Evolutionary conservation across 2,329 filamentous ascomycete genomes (phyloP).

Genomic region (Hypoxylon sp.): DNA sequence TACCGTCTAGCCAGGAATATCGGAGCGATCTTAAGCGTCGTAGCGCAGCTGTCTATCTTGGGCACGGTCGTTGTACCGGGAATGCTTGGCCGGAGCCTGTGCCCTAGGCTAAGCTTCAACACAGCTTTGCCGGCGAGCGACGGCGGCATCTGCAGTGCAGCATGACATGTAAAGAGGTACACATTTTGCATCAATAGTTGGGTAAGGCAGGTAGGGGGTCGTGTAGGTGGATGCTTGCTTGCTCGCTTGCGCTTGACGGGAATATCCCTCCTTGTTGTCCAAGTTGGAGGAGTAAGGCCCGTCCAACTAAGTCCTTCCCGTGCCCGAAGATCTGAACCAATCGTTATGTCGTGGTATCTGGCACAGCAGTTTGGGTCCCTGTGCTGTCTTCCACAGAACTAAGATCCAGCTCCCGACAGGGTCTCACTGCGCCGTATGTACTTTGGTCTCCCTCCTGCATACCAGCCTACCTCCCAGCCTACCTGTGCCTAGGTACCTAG

Average conservation of each 20-base stretch:
- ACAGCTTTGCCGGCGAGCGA: conserved; percentile 44
- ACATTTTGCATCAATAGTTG: conserved; percentile 12
- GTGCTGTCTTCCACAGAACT: conserved; percentile 44
- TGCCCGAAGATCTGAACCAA: conserved; percentile 46
- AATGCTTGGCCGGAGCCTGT: conserved; percentile 43
- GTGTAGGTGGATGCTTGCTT: conserved; percentile 38
- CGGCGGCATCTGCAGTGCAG: conserved; percentile 42
- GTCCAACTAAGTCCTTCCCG: conserved; percentile 38
- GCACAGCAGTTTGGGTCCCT: conserved; percentile 41
- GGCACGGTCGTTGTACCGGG: conserved; percentile 44
- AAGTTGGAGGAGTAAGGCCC: conserved; percentile 22
- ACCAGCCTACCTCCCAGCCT: conserved; percentile 20
- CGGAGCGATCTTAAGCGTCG: conserved; percentile 47
- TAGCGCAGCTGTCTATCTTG: conserved; percentile 50
- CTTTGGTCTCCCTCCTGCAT: conserved; percentile 6
- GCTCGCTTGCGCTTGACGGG: conserved; percentile 34
- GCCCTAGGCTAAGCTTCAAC: conserved; percentile 46
- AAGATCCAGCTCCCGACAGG: conserved; percentile 49
- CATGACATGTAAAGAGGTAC: conserved; percentile 26
- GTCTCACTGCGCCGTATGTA: conserved; percentile 42
- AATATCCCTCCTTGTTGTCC: conserved; percentile 38
- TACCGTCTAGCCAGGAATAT: conserved; percentile 50
- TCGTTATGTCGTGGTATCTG: conserved; percentile 47
- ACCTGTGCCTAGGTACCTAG: conserved; percentile 21
- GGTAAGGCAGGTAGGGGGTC: conserved; percentile 12